Base-by-base conservation (phyloP, 2,329 filamentous ascomycete genomes). In the Monilinia aucupariae region DNA sequence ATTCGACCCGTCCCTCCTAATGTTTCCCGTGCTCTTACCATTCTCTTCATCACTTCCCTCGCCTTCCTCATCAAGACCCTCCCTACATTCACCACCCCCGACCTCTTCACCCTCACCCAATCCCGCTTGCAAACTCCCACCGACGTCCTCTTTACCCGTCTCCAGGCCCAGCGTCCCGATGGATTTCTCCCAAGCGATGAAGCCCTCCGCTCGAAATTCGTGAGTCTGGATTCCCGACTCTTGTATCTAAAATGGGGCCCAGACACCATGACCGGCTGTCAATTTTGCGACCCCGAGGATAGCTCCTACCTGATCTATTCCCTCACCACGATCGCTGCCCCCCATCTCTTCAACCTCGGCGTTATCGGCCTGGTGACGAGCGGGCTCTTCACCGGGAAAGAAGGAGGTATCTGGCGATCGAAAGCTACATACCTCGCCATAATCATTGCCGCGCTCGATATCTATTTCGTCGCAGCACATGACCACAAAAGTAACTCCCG, bases 191-290 rank as follows among this genome's bases (percentile, higher is more conserved):
- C 76, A 0, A 64, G 74, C 15, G 92, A 97, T 76, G 79, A 84
- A 58, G 76, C 81, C 30, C 81, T 97, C 12, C 82, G 85, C 59
- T 76, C 79, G 32, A 87, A 87, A 69, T 86, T 97, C 72, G 82
- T 85, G 68, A 87, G 83, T 65, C 77, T 87, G 61, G 86, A 91
- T 68, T 88, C 88, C 54, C 83, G 90, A 61, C 82, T 94, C 64
- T 80, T 96, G 9, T 97, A 97, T 77, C 81, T 96, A 59, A 86
- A 89, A 64, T 96, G 86, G 76, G 94, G 94, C 2, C 90, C 92
- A 0, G 80, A 84, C 41, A 85, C 87, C 10, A 75, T 97, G 45
- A 80, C 86, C 27, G 80, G 85, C 64, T 97, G 92, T 75, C 82
- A 85, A n/a, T 96, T 96, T 78, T 97, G 92, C 81, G 80, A 78